Evolutionary conservation across 2,329 filamentous ascomycete species (phyloP).

Genomic region (Fusarium penzigii): DNA sequence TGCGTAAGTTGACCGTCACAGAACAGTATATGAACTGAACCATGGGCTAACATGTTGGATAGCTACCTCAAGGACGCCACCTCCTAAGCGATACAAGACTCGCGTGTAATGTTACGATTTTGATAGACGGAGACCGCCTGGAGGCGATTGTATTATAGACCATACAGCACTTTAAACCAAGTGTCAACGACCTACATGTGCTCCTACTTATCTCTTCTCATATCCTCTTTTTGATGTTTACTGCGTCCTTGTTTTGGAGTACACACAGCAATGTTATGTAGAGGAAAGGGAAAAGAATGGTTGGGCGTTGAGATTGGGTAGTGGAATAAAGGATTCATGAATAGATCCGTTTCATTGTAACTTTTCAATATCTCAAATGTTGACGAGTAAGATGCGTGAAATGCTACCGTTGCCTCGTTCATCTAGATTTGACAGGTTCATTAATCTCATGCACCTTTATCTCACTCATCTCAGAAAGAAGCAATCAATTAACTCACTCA

Average conservation of each 20-base stretch:
- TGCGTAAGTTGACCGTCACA: constrained; percentile 81
- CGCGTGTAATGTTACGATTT: constrained; percentile 38
- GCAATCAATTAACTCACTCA: too few species aligned
- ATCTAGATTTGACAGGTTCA: constrained; percentile 2
- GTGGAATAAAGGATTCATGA: constrained; percentile 14
- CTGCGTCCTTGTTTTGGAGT: constrained; percentile 8
- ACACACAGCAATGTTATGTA: constrained; percentile 14
- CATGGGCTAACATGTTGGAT: constrained; percentile 27
- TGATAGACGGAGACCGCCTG: constrained; percentile 38
- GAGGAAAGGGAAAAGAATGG: constrained; percentile 14
- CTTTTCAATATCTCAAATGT: too few species aligned
- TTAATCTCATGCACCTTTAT: too few species aligned
- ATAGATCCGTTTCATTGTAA: constrained; percentile 17
- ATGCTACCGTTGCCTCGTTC: too few species aligned
- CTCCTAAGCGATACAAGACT: constrained; percentile 53
- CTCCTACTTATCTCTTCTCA: constrained; percentile 35
- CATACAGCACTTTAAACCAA: constrained; percentile 33
- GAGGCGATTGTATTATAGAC: constrained; percentile 43
- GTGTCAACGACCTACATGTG: constrained; percentile 31
- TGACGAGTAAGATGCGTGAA: too few species aligned
- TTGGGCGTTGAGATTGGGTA: constrained; percentile 22
- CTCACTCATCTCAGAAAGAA: too few species aligned
- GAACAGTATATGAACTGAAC: too few species aligned
- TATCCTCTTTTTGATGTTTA: constrained; percentile 36
- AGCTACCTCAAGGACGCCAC: constrained; percentile 71